Percentiles rank a stretch among this genome's conserved stretches.
Evolutionary conservation across 2,329 filamentous ascomycete species (phyloP).

Genomic region (Lomentospora prolificans): DNA sequence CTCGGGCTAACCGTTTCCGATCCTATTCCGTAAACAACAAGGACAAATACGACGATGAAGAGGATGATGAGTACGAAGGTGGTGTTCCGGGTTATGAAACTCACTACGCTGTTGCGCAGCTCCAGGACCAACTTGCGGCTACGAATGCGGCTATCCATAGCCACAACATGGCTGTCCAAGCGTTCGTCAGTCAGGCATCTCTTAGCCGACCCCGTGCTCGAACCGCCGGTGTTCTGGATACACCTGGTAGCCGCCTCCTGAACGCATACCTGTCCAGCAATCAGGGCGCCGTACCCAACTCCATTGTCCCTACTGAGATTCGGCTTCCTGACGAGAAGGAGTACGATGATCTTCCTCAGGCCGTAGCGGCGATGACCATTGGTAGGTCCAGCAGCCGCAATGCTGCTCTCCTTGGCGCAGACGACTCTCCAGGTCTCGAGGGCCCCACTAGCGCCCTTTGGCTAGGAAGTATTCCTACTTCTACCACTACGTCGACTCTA

Average conservation of each 20-base stretch:
- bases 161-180: constrained; percentile 88
- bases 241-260: constrained; percentile 55
- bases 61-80: constrained; percentile 60
- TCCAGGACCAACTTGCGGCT: constrained; percentile 53
- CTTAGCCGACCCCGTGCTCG: constrained; percentile 72
- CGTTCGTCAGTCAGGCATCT: constrained; percentile 76
- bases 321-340: constrained; percentile 65
- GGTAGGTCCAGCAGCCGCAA: constrained; percentile 55
- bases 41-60: constrained; percentile 88
- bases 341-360: constrained; percentile 70
- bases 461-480: constrained; percentile 95
- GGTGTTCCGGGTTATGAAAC: constrained; percentile 35
- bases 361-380: constrained; percentile 72
- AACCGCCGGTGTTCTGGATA: constrained; percentile 85
- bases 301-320: constrained; percentile 66
- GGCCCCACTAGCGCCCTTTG: constrained; percentile 88
- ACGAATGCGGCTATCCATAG: constrained; percentile 68
- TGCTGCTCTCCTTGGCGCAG: constrained; percentile 57
- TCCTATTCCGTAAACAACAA: constrained; percentile 99
- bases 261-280: constrained; percentile 67
- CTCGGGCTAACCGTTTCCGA: constrained; percentile 77
- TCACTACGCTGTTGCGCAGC: constrained; percentile 45
- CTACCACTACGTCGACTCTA: constrained; percentile 88
- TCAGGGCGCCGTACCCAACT: constrained; percentile 57
- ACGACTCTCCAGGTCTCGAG: constrained; percentile 67